A percentile compares a stretch with the other conserved stretches of the same genome.
Conservation (phyloP, 139 green algal species). For the Gonium pectorale region DNA sequence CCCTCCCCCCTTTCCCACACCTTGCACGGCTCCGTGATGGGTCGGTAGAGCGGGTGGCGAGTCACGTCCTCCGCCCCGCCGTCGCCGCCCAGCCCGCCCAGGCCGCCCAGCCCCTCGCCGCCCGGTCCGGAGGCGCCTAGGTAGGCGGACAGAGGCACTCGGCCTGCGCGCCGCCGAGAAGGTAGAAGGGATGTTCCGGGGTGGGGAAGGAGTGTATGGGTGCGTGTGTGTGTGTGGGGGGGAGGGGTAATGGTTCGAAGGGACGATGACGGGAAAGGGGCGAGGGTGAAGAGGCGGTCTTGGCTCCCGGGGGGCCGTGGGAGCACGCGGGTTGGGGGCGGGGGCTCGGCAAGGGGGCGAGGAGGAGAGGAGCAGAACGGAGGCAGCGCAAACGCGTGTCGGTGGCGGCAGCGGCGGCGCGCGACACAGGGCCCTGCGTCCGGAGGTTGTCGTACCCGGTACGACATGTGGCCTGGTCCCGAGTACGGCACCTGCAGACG, state of each 20-base stretch:
- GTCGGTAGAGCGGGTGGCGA: constrained; percentile 33
- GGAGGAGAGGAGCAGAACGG: too few relatives aligned
- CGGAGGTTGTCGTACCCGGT: too few relatives aligned
- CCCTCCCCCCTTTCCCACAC: not conserved
- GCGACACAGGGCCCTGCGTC: too few relatives aligned
- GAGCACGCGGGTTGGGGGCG: too few relatives aligned
- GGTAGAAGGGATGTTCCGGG: not conserved
- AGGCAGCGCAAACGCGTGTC: too few relatives aligned
- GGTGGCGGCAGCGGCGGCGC: too few relatives aligned
- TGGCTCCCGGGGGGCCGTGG: too few relatives aligned
- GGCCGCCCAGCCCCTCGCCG: not conserved
- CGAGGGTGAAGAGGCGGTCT: not conserved
- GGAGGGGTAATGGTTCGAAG: not conserved
- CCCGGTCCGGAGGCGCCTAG: not conserved
- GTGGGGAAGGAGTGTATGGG: not conserved
- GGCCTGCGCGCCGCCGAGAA: not conserved
- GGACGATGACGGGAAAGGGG: not conserved
- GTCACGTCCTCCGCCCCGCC: constrained; percentile 33
- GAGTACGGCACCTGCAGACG: too few relatives aligned
- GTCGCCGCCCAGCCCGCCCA: not conserved
- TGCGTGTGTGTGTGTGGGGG: not conserved
- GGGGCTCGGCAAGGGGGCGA: too few relatives aligned
- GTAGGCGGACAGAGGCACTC: constrained; percentile 36
- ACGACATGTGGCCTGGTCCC: too few relatives aligned
- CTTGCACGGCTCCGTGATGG: constrained; percentile 47